A percentile compares a stretch with the other conserved stretches of the same genome.
Conservation (phyloP, 768 basidiomycete genomes). For the Termitomyces sp. region DNA sequence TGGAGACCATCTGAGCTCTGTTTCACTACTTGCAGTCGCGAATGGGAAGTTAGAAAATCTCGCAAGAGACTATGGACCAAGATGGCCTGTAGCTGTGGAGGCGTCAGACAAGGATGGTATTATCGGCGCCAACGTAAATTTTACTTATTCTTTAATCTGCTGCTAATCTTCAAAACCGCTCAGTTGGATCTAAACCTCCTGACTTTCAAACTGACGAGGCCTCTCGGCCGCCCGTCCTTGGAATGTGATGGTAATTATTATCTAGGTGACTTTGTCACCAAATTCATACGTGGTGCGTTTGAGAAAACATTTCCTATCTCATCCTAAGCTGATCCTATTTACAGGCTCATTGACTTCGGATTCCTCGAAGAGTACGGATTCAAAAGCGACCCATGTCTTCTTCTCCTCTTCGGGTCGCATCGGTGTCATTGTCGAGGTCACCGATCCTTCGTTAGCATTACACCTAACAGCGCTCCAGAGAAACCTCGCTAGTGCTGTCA, state of each 20-base stretch:
- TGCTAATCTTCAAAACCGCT: not conserved
- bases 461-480: slow-evolving; percentile 68
- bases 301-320: not conserved
- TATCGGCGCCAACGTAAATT: slow-evolving; percentile 71
- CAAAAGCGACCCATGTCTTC: slow-evolving; percentile 61
- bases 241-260: slow-evolving; percentile 69
- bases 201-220: slow-evolving; percentile 47
- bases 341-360: slow-evolving; percentile 54
- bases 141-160: slow-evolving; percentile 5
- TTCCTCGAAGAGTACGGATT: slow-evolving; percentile 29
- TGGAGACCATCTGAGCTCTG: slow-evolving; percentile 79
- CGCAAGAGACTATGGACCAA: slow-evolving; percentile 69
- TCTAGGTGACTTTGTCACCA: slow-evolving; percentile 72
- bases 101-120: slow-evolving; percentile 47
- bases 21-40: slow-evolving; percentile 58
- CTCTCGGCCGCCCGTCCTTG: slow-evolving; percentile 38
- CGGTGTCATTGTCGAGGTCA: slow-evolving; percentile 62
- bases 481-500: slow-evolving; percentile 56
- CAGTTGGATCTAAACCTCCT: slow-evolving; percentile 68
- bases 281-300: slow-evolving; percentile 58
- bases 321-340: not conserved
- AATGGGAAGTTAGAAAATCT: slow-evolving; percentile 42
- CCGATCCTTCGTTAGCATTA: slow-evolving; percentile 42
- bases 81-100: slow-evolving; percentile 70
- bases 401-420: slow-evolving; percentile 79